Conservation (phyloP, 1,284 basidiomycete genomes). For the Ustilago nuda region DNA sequence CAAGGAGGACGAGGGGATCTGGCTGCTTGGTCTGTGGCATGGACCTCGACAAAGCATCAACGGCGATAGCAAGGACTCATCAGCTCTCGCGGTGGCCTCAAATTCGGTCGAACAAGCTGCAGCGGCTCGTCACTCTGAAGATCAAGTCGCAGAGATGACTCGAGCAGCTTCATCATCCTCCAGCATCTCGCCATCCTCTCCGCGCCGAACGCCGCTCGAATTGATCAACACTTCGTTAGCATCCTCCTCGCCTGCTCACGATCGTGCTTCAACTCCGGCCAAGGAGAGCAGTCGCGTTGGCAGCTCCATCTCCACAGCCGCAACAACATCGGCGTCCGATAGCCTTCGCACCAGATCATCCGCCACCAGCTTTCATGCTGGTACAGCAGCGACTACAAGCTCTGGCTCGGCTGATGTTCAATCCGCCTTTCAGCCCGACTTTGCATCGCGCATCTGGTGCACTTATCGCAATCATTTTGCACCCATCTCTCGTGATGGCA, state of each 20-base stretch:
- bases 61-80: not conserved
- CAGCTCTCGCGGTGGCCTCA: conserved; percentile 3
- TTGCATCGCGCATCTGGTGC: conserved; percentile 65
- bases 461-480: conserved; percentile 66
- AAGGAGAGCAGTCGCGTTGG: conserved; percentile 28
- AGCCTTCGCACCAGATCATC: conserved; percentile 42
- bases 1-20: conserved; percentile 53
- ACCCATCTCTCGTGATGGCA: conserved; percentile 65
- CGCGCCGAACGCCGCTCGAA: conserved; percentile 19
- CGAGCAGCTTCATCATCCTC: conserved; percentile 30
- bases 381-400: not conserved
- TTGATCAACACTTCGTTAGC: conserved; percentile 20
- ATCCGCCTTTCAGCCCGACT: conserved; percentile 48
- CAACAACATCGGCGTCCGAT: conserved; percentile 24
- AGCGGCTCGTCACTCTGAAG: conserved; percentile 9
- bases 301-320: conserved; percentile 40
- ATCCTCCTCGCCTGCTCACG: conserved; percentile 16
- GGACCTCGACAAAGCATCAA: conserved; percentile 33
- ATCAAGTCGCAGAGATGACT: conserved; percentile 2
- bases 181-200: conserved; percentile 20
- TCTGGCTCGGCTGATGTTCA: conserved; percentile 13
- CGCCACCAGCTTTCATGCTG: conserved; percentile 30
- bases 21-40: conserved; percentile 64
- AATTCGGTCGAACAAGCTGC: not conserved
- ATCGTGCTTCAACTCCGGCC: conserved; percentile 6